Conservation (phyloP, 2,329 filamentous ascomycete genomes). For the Cercospora berteroae region DNA sequence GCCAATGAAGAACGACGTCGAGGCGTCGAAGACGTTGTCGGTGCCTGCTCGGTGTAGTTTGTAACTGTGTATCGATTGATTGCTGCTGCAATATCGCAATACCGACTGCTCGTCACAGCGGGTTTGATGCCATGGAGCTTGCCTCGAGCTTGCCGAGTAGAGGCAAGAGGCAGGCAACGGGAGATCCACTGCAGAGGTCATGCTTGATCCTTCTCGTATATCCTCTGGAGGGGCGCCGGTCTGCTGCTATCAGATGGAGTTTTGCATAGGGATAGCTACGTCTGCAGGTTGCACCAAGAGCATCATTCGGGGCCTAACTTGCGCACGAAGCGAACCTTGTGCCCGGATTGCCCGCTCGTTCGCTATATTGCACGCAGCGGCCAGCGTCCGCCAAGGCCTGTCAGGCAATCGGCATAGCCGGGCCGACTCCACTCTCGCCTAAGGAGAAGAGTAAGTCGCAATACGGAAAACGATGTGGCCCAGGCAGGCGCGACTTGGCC, state of each 20-base stretch:
- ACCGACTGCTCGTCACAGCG: not conserved
- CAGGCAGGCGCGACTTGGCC: not conserved
- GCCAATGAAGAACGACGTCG: not conserved
- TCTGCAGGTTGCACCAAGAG: not conserved
- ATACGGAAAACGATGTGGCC: not conserved
- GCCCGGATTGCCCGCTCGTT: not conserved
- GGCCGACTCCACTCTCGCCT: constrained; percentile 4
- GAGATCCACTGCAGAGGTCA: not conserved
- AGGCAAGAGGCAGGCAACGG: not conserved
- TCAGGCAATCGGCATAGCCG: not conserved
- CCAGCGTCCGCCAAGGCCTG: not conserved
- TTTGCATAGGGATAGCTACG: not conserved
- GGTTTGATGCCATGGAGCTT: not conserved
- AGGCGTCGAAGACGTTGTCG: not conserved
- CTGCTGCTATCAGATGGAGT: not conserved
- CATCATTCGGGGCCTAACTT: not conserved
- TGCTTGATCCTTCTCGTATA: not conserved
- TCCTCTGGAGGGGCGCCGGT: not conserved
- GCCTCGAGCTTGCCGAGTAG: not conserved
- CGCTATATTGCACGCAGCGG: not conserved
- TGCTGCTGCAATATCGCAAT: not conserved
- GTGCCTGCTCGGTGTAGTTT: not conserved
- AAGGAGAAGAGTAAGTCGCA: not conserved
- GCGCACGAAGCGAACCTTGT: not conserved
- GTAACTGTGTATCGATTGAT: not conserved